These are phyloP conservation scores for Mucor plumbeus DNA, from an alignment of 371 early-diverging fungal species.

Conservation along the genomic window DNA sequence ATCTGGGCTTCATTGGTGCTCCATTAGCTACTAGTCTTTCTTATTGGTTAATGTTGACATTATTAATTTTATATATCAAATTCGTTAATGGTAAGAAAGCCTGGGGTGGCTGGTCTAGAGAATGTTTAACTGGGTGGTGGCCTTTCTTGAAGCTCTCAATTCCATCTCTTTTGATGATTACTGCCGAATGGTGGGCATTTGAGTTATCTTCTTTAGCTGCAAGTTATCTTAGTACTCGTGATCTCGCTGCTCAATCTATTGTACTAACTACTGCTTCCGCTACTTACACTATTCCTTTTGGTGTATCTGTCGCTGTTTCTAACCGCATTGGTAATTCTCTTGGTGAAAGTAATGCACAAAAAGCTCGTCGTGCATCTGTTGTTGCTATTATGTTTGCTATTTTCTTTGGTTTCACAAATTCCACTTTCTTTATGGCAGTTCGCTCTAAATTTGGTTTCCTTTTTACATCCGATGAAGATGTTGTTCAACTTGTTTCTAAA, in stretches of 20 bases:
- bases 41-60: constrained; percentile 67
- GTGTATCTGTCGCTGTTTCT: constrained; percentile 72
- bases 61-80: constrained; percentile 64
- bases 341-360: constrained; percentile 52
- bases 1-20: constrained; percentile 81
- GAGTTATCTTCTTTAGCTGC: constrained; percentile 81
- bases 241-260: constrained; percentile 85
- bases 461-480: constrained; percentile 70
- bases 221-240: constrained; percentile 71
- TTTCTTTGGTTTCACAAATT: constrained; percentile 41
- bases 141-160: constrained; percentile 72
- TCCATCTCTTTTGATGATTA: constrained; percentile 70
- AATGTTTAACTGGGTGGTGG: constrained; percentile 65
- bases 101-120: constrained; percentile 85
- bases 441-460: constrained; percentile 61
- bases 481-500: constrained; percentile 66
- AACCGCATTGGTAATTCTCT: constrained; percentile 80
- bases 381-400: constrained; percentile 50
- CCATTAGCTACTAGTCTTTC: constrained; percentile 78
- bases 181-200: constrained; percentile 76
- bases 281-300: constrained; percentile 72
- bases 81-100: constrained; percentile 68
- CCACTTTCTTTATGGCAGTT: constrained; percentile 35
- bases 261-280: constrained; percentile 72
- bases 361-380: constrained; percentile 47